Evolutionary conservation across 2,329 filamentous ascomycete species (phyloP).

Genomic region (Salinomyces thailandicus): DNA sequence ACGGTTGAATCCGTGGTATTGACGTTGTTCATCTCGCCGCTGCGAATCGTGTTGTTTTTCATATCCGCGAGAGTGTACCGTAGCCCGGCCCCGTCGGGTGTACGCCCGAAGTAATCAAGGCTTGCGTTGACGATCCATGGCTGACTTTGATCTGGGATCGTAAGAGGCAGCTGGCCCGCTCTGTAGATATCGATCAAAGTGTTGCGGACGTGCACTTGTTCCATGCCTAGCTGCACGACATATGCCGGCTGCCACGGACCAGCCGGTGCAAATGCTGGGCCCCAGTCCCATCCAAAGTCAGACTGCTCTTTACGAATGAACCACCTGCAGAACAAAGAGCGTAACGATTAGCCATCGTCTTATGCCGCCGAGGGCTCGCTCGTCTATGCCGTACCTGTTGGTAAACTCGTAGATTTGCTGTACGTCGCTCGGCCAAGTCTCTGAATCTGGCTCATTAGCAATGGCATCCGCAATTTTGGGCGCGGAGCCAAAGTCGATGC

Average conservation of each 20-base stretch:
- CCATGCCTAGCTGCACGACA: conserved; percentile 40
- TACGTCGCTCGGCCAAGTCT: conserved; percentile 42
- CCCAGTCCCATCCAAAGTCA: conserved; percentile 52
- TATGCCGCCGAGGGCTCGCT: conserved; percentile 14
- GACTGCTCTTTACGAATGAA: conserved; percentile 52
- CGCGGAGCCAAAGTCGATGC: conserved; percentile 49
- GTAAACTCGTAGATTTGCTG: conserved; percentile 42
- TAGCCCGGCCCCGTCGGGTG: conserved; percentile 36
- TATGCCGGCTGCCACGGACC: conserved; percentile 53
- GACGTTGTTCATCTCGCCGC: conserved; percentile 31
- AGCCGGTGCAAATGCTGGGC: conserved; percentile 43
- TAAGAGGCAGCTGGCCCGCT: conserved; percentile 47
- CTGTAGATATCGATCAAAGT: conserved; percentile 50
- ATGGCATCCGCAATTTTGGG: conserved; percentile 44
- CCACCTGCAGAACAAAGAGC: too few species aligned
- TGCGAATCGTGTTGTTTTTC: conserved; percentile 32
- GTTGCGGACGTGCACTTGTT: conserved; percentile 41
- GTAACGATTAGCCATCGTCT: neutral
- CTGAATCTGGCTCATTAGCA: conserved; percentile 36
- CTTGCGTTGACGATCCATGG: conserved; percentile 54
- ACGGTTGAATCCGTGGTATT: conserved; percentile 35
- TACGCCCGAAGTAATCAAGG: conserved; percentile 44
- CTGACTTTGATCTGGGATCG: conserved; percentile 46
- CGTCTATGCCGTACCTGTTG: too few species aligned
- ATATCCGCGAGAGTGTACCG: conserved; percentile 38